Evolutionary conservation across 2,329 filamentous ascomycete genomes (phyloP).

Genomic region (Ascochyta koolunga): DNA sequence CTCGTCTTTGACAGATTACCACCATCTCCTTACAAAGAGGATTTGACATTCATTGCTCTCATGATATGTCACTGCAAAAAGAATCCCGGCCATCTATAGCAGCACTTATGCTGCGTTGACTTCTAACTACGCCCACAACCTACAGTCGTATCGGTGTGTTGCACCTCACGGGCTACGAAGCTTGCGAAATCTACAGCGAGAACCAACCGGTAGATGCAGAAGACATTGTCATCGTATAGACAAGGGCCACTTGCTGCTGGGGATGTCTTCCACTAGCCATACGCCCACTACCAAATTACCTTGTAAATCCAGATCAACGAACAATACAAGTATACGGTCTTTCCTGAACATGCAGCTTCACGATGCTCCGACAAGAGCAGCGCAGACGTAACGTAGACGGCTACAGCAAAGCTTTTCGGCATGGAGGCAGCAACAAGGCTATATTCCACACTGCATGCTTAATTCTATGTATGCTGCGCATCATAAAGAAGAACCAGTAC

Average conservation of each 20-base stretch:
- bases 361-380: not conserved
- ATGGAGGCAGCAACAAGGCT: too few relatives aligned
- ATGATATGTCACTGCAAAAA: not conserved
- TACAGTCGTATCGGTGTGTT: not conserved
- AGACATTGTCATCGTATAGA: not conserved
- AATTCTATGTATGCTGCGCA: too few relatives aligned
- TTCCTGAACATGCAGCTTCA: not conserved
- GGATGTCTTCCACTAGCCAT: too few relatives aligned
- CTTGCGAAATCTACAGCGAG: not conserved
- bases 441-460: too few relatives aligned
- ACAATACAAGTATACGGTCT: too few relatives aligned
- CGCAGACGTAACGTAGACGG: too few relatives aligned
- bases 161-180: not conserved
- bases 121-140: not conserved
- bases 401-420: too few relatives aligned
- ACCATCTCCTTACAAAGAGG: not conserved
- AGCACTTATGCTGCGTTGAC: not conserved
- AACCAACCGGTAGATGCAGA: not conserved
- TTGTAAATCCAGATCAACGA: too few relatives aligned
- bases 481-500: too few relatives aligned
- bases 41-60: not conserved
- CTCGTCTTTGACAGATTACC: not conserved
- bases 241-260: too few relatives aligned
- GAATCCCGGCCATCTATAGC: not conserved
- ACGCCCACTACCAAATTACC: too few relatives aligned